Evolutionary conservation across 768 basidiomycete species (phyloP), one percentile per base, ranked within the genome.

Genomic region (Naematelia encephala): DNA sequence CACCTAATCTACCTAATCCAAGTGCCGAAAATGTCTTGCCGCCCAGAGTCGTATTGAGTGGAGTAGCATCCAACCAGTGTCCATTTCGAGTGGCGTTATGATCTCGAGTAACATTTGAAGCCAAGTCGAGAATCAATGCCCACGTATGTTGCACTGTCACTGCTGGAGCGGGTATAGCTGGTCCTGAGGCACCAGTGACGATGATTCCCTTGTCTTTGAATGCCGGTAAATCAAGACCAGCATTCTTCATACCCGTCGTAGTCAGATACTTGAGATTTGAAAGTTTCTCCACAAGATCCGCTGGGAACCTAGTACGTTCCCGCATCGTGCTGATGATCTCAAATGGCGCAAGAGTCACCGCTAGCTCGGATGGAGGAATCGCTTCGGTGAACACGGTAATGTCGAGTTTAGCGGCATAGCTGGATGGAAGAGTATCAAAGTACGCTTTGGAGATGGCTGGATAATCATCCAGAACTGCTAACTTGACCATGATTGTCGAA

Each of bases 321-420:
- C 86, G 79, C 85, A 87, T 87, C 2, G 85, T 80, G 68, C 83
- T 84, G 21, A 87, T 79, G 44, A 88, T 81, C 4, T 82, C 48
- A 51, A 49, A 63, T 72, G 80, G 78, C 48, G 79, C 64, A 43
- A 87, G 78, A 53, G 84, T 79, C 42, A 80, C 66, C 8, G 80
- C 81, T 71, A 63, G 49, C 27, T n/a, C 14, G 21, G 19, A 30
- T n/a, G 21, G 62, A 46, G 54, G 69, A 43, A 85, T 69, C 0
- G 84, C 84, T 51, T 84, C 82, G 2, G 76, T 75, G 73, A 80
- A 85, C 46, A 64, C 44, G 26, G 63, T 67, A 47, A 66, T 51
- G 23, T 59, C 46, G 34, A 39, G 34, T 16, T 39, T 39, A 16
- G 8, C 34, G 34, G 34, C 34, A 39, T 39, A 39, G 34, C 16